Percentiles rank a stretch among this genome's conserved stretches.
Evolutionary conservation across 441 rosid genomes (phyloP).

Genomic region (Corymbia calophylla): DNA sequence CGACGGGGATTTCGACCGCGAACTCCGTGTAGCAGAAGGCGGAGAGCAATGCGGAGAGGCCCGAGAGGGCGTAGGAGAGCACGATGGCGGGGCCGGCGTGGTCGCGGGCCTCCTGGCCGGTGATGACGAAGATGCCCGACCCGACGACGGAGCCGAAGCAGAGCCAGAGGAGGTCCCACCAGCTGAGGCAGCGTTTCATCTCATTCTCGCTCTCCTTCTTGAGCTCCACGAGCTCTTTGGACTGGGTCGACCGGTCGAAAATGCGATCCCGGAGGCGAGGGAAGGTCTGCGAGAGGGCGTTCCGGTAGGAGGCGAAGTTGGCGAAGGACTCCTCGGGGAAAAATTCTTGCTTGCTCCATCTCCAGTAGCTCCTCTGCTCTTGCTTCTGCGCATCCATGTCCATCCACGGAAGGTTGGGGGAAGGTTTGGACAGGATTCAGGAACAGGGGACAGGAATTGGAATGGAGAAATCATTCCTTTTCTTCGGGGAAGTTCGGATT

Average conservation of each 20-base stretch:
- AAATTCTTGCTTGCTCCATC: conserved; percentile 74
- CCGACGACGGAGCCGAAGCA: conserved; percentile 93
- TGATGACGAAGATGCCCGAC: conserved; percentile 84
- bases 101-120: conserved; percentile 72
- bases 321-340: conserved; percentile 76
- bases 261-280: conserved; percentile 76
- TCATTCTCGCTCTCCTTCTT: conserved; percentile 58
- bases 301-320: conserved; percentile 39
- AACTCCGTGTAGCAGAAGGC: conserved; percentile 84
- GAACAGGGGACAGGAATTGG: neutral
- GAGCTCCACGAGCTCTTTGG: conserved; percentile 54
- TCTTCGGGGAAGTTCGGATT: no score
- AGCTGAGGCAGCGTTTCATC: conserved; percentile 69
- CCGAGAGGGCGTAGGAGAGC: conserved; percentile 67
- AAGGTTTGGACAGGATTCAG: neutral
- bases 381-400: neutral
- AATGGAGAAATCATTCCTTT: no score
- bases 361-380: conserved; percentile 51
- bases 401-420: neutral
- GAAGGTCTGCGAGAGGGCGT: conserved; percentile 56
- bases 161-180: conserved; percentile 97
- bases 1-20: conserved; percentile 74
- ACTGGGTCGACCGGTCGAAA: conserved; percentile 63
- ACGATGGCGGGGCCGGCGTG: conserved; percentile 77
- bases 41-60: conserved; percentile 70